Evolutionary conservation across 1,284 basidiomycete species (phyloP), one percentile per base, ranked within the genome.

Genomic region (Tilletia indica): DNA sequence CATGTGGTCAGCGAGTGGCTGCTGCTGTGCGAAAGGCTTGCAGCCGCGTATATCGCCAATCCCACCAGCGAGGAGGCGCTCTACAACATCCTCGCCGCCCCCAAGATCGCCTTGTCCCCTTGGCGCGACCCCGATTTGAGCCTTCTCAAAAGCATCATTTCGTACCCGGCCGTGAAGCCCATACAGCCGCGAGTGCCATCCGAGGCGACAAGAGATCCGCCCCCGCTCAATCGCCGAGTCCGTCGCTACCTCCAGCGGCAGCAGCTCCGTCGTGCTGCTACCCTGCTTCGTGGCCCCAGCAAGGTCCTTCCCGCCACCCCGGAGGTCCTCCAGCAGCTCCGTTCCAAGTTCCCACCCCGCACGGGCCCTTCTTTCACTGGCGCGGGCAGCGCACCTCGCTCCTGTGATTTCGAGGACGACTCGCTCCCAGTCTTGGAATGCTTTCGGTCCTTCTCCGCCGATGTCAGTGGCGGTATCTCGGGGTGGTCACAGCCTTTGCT

Each of bases 401-500:
- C 51, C 5, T n/a, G 51, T 31, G 51, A 54, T 31, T 54, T 54
- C 16, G 19, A 19, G 5, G 51, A 54, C 5, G 51, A 54, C 4
- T 54, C 51, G 4, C 51, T 54, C 4, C 51, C 51, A 6, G 25
- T 54, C 51, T 8, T 54, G 51, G 25, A 19, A 19, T 54, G 51
- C 51, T 54, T 54, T 31, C 51, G 51, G 5, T 5, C 51, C 8
- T 64, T 64, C 61, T 38, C 61, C 4, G 19, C 14, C 4, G 61
- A 64, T 31, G 61, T 64, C 16, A 42, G 61, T n/a, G 61, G 61
- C 61, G 61, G 61, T 8, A 42, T 64, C 5, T 36, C 34, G 4
- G 61, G 61, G 5, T 64, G 61, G 61, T 64, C 61, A 5, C 61
- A 64, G 61, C 61, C 34, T 5, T 25, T 64, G 4, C n/a, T 64